phyloP scores from a whole-genome alignment of 345 rosid species.

The Dimocarpus longan region DNA sequence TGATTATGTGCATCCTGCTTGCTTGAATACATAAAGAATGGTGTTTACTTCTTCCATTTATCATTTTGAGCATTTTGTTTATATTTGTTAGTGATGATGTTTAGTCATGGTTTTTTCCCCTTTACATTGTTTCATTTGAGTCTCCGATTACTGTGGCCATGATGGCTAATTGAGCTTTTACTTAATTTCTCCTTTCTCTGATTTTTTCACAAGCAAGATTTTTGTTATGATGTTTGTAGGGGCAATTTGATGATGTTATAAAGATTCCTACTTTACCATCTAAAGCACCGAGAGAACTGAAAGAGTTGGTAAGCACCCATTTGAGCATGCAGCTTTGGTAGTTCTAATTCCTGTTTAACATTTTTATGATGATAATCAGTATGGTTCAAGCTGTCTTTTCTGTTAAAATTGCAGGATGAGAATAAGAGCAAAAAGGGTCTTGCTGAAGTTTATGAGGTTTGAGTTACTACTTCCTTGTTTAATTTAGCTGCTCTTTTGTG shows the following conservation, averaged over 20 bases:
- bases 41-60: neutral
- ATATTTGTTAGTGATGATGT: neutral
- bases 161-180: neutral
- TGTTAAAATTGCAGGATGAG: conserved; percentile 67
- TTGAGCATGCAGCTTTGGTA: neutral
- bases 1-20: neutral
- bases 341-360: neutral
- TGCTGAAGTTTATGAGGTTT: conserved; percentile 96
- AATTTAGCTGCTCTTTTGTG: neutral
- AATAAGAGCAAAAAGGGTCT: conserved; percentile 94
- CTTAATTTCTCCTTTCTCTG: neutral
- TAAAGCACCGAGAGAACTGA: conserved; percentile 66
- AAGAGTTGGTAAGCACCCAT: conserved; percentile 61
- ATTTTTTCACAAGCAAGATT: neutral
- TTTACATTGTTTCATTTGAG: neutral
- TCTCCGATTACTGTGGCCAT: neutral
- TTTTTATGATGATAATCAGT: neutral
- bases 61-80: neutral
- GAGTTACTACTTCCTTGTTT: conserved; percentile 23
- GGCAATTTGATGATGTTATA: conserved; percentile 67
- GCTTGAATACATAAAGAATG: neutral
- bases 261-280: conserved; percentile 54
- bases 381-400: conserved; percentile 4
- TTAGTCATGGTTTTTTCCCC: neutral
- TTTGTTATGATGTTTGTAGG: conserved; percentile 46